Evolutionary conservation across 345 rosid species (phyloP).

Genomic region (Eucalyptus pauciflora): DNA sequence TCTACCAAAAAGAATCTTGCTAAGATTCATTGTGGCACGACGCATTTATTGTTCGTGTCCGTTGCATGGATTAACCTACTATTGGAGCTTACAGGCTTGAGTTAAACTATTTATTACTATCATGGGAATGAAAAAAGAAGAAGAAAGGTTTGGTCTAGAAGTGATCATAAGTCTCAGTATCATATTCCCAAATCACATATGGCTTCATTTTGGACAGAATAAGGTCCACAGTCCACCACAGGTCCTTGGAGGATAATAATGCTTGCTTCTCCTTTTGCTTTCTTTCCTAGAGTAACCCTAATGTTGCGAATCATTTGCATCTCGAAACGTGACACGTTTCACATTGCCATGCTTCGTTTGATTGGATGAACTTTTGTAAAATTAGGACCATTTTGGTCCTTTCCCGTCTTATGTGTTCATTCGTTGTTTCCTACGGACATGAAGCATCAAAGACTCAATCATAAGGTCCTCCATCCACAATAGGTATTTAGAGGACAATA

Average conservation of each 20-base stretch:
- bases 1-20: too few species aligned
- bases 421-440: too few species aligned
- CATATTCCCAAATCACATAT: background rate
- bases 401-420: too few species aligned
- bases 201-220: background rate
- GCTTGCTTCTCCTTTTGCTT: background rate
- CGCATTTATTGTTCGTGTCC: background rate
- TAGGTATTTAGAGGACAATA: background rate
- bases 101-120: background rate
- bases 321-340: background rate
- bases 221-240: background rate
- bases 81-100: background rate
- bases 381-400: too few species aligned
- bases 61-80: background rate
- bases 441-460: background rate
- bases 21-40: background rate
- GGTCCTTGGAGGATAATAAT: background rate
- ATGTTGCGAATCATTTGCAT: too few species aligned
- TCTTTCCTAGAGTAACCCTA: background rate
- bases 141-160: background rate
- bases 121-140: background rate
- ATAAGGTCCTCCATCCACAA: background rate
- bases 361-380: too few species aligned
- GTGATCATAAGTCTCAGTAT: fast-evolving
- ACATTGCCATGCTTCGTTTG: too few species aligned